Conservation (phyloP, 139 green algal genomes). For the Dunaliella sp. region DNA sequence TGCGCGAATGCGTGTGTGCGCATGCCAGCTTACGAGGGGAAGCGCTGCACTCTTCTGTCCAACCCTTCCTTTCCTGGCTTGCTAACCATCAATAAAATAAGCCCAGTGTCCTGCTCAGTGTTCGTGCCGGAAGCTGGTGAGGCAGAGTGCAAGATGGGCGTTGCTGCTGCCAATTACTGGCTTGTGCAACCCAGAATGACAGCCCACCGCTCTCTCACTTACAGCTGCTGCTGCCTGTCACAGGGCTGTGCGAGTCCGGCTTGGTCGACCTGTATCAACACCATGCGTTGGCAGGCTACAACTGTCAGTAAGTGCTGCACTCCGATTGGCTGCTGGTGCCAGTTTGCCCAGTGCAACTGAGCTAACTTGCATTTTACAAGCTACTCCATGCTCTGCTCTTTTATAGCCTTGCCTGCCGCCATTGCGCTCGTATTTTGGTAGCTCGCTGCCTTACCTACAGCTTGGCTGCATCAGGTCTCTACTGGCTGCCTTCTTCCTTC, state of each 20-base stretch:
- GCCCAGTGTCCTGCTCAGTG: background rate
- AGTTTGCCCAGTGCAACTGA: background rate
- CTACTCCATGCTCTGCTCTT: background rate
- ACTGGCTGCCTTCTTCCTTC: background rate
- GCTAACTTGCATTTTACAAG: background rate
- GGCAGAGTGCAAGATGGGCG: background rate
- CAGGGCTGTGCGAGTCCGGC: background rate
- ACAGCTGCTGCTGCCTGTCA: background rate
- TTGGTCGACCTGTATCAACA: background rate
- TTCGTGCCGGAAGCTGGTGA: background rate
- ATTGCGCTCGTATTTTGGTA: background rate
- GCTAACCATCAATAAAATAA: background rate
- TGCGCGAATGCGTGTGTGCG: too few species aligned
- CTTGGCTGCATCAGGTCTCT: background rate
- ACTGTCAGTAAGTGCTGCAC: background rate
- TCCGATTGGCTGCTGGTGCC: background rate
- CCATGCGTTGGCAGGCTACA: background rate
- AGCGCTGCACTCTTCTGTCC: too few species aligned
- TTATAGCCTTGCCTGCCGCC: background rate
- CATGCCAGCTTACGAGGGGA: too few species aligned
- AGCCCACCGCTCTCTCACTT: too few species aligned
- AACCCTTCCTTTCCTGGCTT: background rate
- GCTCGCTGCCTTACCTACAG: background rate
- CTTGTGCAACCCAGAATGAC: too few species aligned
- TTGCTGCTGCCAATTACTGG: too few species aligned